Base-by-base conservation (phyloP, 2,329 filamentous ascomycete genomes). In the Stemphylium vesicarium region DNA sequence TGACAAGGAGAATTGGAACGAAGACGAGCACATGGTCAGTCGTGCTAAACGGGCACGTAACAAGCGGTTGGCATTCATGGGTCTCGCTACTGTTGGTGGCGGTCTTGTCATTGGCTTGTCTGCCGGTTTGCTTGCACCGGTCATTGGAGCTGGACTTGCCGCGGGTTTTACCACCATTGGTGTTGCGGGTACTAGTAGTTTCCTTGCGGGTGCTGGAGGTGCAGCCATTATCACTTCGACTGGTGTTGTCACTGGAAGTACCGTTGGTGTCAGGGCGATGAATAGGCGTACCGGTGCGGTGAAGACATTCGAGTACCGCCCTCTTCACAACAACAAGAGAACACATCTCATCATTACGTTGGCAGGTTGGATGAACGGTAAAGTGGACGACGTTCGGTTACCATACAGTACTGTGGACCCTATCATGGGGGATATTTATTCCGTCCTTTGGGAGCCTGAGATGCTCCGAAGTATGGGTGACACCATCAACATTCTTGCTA, bases 381-480 rank as follows among this genome's bases (percentile, higher is more conserved):
- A 96, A 72, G 88, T 96, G 48, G 95, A 99, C 77, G 95, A 99
- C 74, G 93, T 99, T 44, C 90, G 95, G 56, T 78, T 99, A 69
- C 95, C 95, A 7, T 99, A 90, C 77, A 97, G 92, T 79, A 99
- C 96, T 0, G 89, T 99, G 6, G 93, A 99, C 74, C 92, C 96
- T 0, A 86, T 98, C 60, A 99, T 99, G 95, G 95, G 95, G 11
- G 95, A 99, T 72, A 88, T 99, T 13, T 99, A 99, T 78, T 97
- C 94, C 0, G 88, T 99, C 10, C 81, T 96, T 54, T 99, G 95
- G 93, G 95, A 99, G 75, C 96, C 95, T 3, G 95, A 99, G 72
- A 96, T 99, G 93, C 84, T 99, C 71, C 89, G 87, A 66, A 96
- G 92, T 76, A 99, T 97, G 88, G 95, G 95, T 84, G 91, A 95